phyloP scores from a whole-genome alignment of 1,284 basidiomycete species.

The Ceratobasidium sp. region DNA sequence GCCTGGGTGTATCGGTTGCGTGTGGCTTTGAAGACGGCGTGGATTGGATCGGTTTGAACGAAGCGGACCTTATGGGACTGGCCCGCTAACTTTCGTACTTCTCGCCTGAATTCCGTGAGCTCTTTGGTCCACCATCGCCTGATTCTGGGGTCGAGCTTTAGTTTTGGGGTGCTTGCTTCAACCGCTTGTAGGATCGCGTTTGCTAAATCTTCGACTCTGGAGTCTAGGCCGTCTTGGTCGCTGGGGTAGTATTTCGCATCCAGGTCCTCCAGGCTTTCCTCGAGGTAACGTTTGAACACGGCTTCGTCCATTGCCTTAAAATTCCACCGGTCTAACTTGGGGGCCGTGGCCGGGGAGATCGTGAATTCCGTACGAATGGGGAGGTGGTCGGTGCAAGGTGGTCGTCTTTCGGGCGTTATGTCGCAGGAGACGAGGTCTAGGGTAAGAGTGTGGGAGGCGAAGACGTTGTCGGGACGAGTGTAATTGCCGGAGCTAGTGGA shows the following conservation, averaged over 20 bases:
- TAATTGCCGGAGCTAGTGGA: too few relatives aligned
- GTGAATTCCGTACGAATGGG: neutral
- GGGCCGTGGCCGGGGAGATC: neutral
- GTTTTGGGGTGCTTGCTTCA: too few relatives aligned
- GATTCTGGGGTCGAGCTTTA: slow-evolving; percentile 7
- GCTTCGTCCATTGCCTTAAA: too few relatives aligned
- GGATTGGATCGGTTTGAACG: slow-evolving; percentile 1
- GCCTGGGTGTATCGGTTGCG: slow-evolving; percentile 30
- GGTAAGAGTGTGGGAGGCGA: neutral
- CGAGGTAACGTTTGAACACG: slow-evolving; percentile 37
- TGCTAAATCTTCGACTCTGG: neutral
- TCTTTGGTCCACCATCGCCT: slow-evolving; percentile 42
- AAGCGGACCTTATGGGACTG: too few relatives aligned
- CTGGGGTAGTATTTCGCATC: too few relatives aligned
- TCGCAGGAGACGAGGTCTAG: neutral
- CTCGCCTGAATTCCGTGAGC: slow-evolving; percentile 23
- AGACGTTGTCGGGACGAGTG: slow-evolving; percentile 7
- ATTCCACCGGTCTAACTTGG: too few relatives aligned
- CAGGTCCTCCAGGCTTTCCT: neutral
- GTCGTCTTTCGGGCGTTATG: neutral
- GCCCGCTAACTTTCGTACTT: neutral
- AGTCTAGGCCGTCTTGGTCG: slow-evolving; percentile 2
- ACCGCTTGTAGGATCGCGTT: neutral
- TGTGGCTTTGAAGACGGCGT: neutral
- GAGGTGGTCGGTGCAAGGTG: slow-evolving; percentile 4